Conservation (phyloP, 2,329 filamentous ascomycete genomes). For the Arachnomyces sp. region DNA sequence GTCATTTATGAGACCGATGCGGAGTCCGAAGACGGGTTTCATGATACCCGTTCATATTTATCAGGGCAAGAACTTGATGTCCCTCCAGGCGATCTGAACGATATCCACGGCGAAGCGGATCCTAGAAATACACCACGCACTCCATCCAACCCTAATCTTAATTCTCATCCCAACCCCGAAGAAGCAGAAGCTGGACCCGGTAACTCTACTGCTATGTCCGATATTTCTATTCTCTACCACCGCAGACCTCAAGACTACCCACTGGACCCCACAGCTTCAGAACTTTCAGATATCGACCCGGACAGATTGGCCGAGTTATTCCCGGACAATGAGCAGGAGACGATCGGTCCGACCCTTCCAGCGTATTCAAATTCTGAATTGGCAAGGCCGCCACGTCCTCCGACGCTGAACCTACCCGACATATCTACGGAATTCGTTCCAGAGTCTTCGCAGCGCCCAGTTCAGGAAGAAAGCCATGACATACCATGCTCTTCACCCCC, state of each 20-base stretch:
- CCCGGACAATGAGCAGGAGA: constrained; percentile 12
- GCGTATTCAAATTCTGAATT: not conserved
- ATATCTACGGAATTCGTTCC: constrained; percentile 29
- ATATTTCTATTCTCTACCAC: constrained; percentile 22
- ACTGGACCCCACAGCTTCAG: constrained; percentile 2
- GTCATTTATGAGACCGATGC: constrained; percentile 38
- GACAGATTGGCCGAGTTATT: constrained; percentile 32
- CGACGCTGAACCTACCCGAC: constrained; percentile 8
- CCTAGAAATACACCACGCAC: no score
- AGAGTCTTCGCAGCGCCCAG: constrained; percentile 28
- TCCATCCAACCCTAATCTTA: no score
- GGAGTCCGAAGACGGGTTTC: constrained; percentile 27
- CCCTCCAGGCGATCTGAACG: not conserved
- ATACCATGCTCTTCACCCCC: constrained; percentile 14
- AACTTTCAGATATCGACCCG: constrained; percentile 24
- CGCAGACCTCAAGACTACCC: constrained; percentile 24
- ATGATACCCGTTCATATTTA: constrained; percentile 15
- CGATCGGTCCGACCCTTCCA: not conserved
- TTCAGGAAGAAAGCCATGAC: constrained; percentile 3
- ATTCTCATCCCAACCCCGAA: no score
- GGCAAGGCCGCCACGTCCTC: not conserved
- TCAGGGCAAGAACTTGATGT: constrained; percentile 9
- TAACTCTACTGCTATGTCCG: not conserved
- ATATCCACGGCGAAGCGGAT: no score
- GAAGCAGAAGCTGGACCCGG: no score